phyloP scores from a whole-genome alignment of 2,329 filamentous ascomycete genomes.

The Metarhizium anisopliae region DNA sequence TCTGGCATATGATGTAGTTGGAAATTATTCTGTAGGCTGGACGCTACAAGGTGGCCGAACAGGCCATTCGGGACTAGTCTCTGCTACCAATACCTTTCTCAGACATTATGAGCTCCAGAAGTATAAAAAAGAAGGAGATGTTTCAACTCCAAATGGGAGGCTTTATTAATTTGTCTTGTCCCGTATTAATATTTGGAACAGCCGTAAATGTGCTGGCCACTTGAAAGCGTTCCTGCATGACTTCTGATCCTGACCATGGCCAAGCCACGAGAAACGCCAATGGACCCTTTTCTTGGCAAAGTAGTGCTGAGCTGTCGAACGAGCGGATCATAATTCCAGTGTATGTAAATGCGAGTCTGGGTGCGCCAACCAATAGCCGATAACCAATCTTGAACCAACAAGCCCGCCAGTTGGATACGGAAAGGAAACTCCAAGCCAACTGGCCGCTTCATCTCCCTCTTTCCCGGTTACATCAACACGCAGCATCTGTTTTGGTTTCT shows the following conservation, averaged over 20 bases:
- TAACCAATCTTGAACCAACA: not conserved
- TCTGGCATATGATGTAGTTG: not conserved
- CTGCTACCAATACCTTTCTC: not conserved
- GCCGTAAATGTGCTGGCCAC: not conserved
- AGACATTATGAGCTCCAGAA: not conserved
- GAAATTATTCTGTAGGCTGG: not conserved
- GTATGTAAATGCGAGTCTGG: not conserved
- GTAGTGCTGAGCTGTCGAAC: not conserved
- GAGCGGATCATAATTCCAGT: not conserved
- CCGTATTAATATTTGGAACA: not conserved
- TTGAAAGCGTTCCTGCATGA: not conserved
- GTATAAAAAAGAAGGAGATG: not conserved
- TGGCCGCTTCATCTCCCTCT: not conserved
- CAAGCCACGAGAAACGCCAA: not conserved
- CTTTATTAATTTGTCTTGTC: slow-evolving; percentile 1
- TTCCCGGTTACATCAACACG: slow-evolving; percentile 48
- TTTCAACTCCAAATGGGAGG: not conserved
- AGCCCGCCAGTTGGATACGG: not conserved
- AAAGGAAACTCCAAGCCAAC: not conserved
- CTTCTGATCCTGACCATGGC: not conserved
- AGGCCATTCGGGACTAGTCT: not conserved
- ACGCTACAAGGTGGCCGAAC: not conserved
- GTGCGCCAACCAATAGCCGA: not conserved
- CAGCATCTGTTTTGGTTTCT: slow-evolving; percentile 79
- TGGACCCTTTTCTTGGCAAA: not conserved